Percentiles rank a stretch among this genome's conserved stretches.
Evolutionary conservation across 768 basidiomycete species (phyloP).

Genomic region (Auricularia sp.): DNA sequence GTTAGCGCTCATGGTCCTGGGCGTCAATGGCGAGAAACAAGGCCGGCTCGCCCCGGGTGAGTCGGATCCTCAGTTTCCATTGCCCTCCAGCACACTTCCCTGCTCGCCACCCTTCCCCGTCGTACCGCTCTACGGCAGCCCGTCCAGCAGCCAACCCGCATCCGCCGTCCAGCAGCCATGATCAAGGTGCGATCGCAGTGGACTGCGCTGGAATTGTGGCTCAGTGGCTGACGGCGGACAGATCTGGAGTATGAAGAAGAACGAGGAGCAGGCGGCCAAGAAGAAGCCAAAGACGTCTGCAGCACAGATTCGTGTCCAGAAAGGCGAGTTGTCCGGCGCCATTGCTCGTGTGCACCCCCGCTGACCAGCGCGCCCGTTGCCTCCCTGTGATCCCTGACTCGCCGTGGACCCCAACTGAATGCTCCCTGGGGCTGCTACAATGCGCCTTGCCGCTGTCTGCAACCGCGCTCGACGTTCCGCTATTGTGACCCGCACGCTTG

Average conservation of each 20-base stretch:
- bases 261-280: conserved; percentile 93
- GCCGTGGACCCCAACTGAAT: background rate
- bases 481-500: too few species aligned
- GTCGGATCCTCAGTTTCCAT: conserved; percentile 5
- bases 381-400: background rate
- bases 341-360: background rate
- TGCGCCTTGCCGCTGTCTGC: too few species aligned
- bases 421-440: too few species aligned
- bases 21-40: background rate
- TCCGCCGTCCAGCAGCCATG: conserved; percentile 20
- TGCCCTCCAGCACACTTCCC: conserved; percentile 12
- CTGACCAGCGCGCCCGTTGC: conserved; percentile 1
- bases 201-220: background rate
- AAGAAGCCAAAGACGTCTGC: conserved; percentile 98
- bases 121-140: background rate
- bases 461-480: too few species aligned
- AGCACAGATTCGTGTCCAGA: conserved; percentile 98
- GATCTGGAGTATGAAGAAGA: conserved; percentile 99
- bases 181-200: conserved; percentile 29
- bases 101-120: conserved; percentile 2
- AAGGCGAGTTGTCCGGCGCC: conserved; percentile 47
- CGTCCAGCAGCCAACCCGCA: background rate
- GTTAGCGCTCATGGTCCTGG: background rate
- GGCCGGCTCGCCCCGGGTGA: background rate
- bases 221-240: conserved; percentile 22